phyloP scores from a whole-genome alignment of 805 yeast species.

The Kodamaea leandrae region DNA sequence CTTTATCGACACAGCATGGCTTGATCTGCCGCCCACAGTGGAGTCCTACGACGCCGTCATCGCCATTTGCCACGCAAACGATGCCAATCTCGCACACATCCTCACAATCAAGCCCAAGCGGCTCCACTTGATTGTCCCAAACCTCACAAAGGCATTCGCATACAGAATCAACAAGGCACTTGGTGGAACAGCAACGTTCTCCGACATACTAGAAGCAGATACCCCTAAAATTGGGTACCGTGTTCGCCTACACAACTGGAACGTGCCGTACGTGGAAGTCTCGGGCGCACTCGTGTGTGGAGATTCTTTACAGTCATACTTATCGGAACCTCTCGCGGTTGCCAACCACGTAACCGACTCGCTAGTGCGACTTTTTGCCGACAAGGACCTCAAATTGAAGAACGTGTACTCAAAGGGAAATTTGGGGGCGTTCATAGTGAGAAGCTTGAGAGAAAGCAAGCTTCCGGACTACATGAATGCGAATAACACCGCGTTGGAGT shows the following conservation, averaged over 20 bases:
- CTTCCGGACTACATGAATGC: constrained; percentile 36
- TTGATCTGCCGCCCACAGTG: constrained; percentile 11
- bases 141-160: constrained; percentile 32
- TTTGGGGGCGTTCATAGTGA: constrained; percentile 48
- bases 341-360: constrained; percentile 49
- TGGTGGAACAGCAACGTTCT: constrained; percentile 11
- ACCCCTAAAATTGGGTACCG: constrained; percentile 31
- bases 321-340: constrained; percentile 43
- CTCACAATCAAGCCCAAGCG: constrained; percentile 7
- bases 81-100: constrained; percentile 18
- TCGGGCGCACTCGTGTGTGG: constrained; percentile 45
- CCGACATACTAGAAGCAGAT: constrained; percentile 11
- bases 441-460: constrained; percentile 33
- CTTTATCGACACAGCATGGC: constrained; percentile 27
- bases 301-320: constrained; percentile 41
- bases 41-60: constrained; percentile 19
- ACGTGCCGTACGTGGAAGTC: constrained; percentile 38
- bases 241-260: constrained; percentile 48
- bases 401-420: constrained; percentile 61
- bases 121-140: constrained; percentile 32
- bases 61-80: constrained; percentile 14
- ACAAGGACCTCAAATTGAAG: constrained; percentile 42
- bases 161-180: constrained; percentile 29
- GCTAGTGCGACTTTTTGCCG: constrained; percentile 44
- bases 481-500: constrained; percentile 35